Conservation (phyloP, 148 eudicot genomes). For the Beta vulgaris region DNA sequence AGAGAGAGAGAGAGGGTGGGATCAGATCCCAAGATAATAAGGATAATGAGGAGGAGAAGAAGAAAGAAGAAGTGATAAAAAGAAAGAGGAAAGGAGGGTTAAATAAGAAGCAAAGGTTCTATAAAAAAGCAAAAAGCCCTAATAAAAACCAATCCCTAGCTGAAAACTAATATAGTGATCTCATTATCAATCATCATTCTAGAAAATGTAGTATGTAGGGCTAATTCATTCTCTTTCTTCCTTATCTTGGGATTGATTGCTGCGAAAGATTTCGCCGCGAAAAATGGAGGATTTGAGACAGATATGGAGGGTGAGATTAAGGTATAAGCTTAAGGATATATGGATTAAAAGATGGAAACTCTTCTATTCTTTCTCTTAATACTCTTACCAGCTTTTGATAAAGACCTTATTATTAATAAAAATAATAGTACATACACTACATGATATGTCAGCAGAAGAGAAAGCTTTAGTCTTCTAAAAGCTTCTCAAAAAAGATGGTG, state of each 20-base stretch:
- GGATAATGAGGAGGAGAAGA: background rate
- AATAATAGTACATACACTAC: background rate
- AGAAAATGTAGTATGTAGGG: background rate
- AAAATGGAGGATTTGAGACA: slow-evolving; percentile 30
- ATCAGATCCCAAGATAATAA: slow-evolving; percentile 23
- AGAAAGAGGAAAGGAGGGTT: slow-evolving; percentile 24
- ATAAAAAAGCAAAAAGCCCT: slow-evolving; percentile 20
- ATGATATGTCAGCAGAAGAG: slow-evolving; percentile 4
- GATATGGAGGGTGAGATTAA: slow-evolving; percentile 14
- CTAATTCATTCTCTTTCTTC: slow-evolving; percentile 25
- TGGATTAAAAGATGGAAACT: background rate
- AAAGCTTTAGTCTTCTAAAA: slow-evolving; percentile 43
- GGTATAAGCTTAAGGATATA: slow-evolving; percentile 19
- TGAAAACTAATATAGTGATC: slow-evolving; percentile 18
- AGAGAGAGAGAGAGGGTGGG: background rate
- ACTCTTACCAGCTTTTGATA: slow-evolving; percentile 60
- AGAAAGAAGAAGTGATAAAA: slow-evolving; percentile 16
- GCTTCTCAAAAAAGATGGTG: slow-evolving; percentile 20
- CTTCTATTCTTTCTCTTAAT: slow-evolving; percentile 3
- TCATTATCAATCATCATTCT: slow-evolving; percentile 29
- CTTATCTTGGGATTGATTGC: slow-evolving; percentile 53
- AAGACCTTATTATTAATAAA: slow-evolving; percentile 30
- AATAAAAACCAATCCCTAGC: slow-evolving; percentile 18
- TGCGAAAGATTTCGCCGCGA: slow-evolving; percentile 41
- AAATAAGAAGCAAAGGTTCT: slow-evolving; percentile 35